Evolutionary conservation across 2,329 filamentous ascomycete species (phyloP).

Genomic region (Trichoderma koningii): DNA sequence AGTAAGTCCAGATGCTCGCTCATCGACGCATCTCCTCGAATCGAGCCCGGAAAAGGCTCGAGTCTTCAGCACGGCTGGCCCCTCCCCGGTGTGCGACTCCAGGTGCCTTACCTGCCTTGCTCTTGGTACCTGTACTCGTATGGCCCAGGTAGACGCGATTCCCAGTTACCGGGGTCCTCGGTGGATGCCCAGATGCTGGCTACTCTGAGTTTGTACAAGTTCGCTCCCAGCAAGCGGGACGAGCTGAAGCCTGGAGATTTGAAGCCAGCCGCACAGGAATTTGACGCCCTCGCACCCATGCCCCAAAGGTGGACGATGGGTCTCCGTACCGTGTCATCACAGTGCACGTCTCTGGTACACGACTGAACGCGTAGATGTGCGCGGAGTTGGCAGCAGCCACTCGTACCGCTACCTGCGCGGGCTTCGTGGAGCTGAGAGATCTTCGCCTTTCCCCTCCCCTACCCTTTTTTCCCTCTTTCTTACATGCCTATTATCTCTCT

Average conservation of each 20-base stretch:
- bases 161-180: conserved; percentile 1
- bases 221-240: conserved; percentile 16
- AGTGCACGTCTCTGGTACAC: background rate
- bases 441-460: conserved; percentile 37
- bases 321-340: background rate
- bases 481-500: background rate
- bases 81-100: too few relatives aligned
- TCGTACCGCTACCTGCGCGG: background rate
- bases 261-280: conserved; percentile 24
- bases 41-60: too few relatives aligned
- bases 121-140: too few relatives aligned
- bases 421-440: conserved; percentile 32
- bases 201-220: conserved; percentile 19
- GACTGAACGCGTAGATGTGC: background rate
- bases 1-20: too few relatives aligned
- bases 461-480: conserved; percentile 6
- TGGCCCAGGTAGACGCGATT: background rate
- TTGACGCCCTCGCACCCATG: background rate
- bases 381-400: background rate
- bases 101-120: too few relatives aligned
- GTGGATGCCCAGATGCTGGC: conserved; percentile 23
- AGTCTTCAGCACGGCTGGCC: too few relatives aligned
- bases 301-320: background rate
- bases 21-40: too few relatives aligned
- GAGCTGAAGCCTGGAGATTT: conserved; percentile 28